Evolutionary conservation across 768 basidiomycete genomes (phyloP).

Genomic region (Lactifluus pinguis): DNA sequence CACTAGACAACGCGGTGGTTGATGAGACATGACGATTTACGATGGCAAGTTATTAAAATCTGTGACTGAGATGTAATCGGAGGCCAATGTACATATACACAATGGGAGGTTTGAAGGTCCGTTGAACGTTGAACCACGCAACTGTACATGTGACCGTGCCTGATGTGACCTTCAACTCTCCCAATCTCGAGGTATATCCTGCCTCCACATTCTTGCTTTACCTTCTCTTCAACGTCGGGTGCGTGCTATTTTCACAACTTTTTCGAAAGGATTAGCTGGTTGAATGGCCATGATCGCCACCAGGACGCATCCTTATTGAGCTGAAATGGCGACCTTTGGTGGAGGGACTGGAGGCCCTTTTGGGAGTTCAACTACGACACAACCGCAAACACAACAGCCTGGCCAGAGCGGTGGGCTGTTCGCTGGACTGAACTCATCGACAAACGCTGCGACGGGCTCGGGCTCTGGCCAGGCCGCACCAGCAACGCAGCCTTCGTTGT

Average conservation of each 20-base stretch:
- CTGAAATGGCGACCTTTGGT: conserved; percentile 14
- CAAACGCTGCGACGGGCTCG: not conserved
- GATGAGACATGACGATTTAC: not conserved
- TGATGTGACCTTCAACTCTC: not conserved
- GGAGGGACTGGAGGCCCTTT: conserved; percentile 7
- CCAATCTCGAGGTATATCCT: not conserved
- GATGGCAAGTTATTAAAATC: not conserved
- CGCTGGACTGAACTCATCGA: conserved; percentile 1
- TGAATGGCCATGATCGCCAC: not conserved
- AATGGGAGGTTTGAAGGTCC: no score
- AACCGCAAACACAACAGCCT: conserved; percentile 20
- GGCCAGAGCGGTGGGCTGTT: conserved; percentile 20
- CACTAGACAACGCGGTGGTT: conserved; percentile 1
- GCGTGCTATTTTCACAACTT: not conserved
- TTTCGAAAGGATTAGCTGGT: not conserved
- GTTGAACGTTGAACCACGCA: not conserved
- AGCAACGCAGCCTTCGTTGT: not conserved
- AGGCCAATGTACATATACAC: no score
- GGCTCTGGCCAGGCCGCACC: not conserved
- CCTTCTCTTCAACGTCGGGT: not conserved
- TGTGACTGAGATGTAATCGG: no score
- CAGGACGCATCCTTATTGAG: not conserved
- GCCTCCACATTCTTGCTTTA: not conserved
- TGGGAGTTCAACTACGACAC: conserved; percentile 14
- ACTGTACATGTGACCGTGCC: not conserved